phyloP scores from a whole-genome alignment of 129 eudicot species.

The Flaveria brownii region DNA sequence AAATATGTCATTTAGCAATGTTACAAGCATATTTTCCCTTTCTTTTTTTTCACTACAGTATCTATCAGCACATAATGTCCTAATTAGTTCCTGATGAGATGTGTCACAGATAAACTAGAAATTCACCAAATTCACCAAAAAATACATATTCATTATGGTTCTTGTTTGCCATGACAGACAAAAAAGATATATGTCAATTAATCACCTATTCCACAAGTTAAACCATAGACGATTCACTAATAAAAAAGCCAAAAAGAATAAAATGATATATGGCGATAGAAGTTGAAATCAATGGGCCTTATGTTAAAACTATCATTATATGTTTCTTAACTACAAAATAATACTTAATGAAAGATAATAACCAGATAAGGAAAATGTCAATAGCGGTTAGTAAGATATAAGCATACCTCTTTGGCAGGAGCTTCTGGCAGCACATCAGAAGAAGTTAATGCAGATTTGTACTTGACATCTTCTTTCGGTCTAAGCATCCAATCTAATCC shows the following conservation, averaged over 20 bases:
- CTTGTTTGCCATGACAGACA: constrained; percentile 2
- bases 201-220: neutral
- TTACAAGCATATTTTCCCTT: neutral
- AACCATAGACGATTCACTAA: neutral
- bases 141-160: neutral
- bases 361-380: neutral
- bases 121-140: neutral
- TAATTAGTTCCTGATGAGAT: neutral
- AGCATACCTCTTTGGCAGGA: constrained; percentile 65
- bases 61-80: constrained; percentile 11
- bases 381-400: neutral
- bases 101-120: neutral
- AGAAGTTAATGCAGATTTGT: constrained; percentile 27
- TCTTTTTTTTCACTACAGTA: neutral
- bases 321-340: neutral
- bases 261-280: neutral
- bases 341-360: constrained; percentile 2
- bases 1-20: neutral
- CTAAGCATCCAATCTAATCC: constrained; percentile 95
- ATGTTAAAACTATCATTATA: constrained; percentile 6
- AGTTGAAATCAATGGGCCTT: neutral
- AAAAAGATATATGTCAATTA: neutral
- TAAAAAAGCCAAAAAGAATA: neutral
- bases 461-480: constrained; percentile 52
- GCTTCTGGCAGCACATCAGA: constrained; percentile 48